phyloP scores from a whole-genome alignment of 2,329 filamentous ascomycete species.

The Eutypa lata region DNA sequence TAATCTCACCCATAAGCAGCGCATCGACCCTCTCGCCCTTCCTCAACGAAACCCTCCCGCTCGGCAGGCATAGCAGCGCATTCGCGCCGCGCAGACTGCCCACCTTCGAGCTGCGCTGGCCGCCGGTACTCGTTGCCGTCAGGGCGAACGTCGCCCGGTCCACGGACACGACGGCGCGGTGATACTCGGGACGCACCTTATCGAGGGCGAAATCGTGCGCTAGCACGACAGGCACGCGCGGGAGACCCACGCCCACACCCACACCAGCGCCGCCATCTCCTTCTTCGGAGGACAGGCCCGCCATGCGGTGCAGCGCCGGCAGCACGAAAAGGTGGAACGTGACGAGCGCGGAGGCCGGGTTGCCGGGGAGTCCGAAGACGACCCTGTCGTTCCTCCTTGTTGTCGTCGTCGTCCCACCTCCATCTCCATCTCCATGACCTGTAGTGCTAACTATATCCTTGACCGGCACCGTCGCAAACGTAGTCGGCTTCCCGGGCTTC shows the following conservation, averaged over 20 bases:
- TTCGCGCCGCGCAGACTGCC: constrained; percentile 89
- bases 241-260: constrained; percentile 68
- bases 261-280: no score
- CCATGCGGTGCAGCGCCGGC: constrained; percentile 75
- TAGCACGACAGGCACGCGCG: constrained; percentile 67
- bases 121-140: constrained; percentile 77
- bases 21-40: constrained; percentile 74
- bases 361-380: constrained; percentile 89
- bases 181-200: constrained; percentile 78
- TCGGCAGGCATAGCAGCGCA: constrained; percentile 73
- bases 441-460: constrained; percentile 58
- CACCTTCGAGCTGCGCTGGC: constrained; percentile 85
- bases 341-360: constrained; percentile 88
- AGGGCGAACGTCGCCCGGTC: no score
- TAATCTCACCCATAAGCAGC: constrained; percentile 64
- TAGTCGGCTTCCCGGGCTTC: constrained; percentile 98
- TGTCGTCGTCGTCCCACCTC: no score
- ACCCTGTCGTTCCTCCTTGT: constrained; percentile 53
- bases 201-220: constrained; percentile 74
- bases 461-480: constrained; percentile 82
- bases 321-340: constrained; percentile 94
- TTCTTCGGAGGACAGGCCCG: no score
- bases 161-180: constrained; percentile 74
- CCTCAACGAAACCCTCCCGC: constrained; percentile 58
- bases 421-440: background rate